Conservation (phyloP, 2,329 filamentous ascomycete species). For the Cladosporium velox region DNA sequence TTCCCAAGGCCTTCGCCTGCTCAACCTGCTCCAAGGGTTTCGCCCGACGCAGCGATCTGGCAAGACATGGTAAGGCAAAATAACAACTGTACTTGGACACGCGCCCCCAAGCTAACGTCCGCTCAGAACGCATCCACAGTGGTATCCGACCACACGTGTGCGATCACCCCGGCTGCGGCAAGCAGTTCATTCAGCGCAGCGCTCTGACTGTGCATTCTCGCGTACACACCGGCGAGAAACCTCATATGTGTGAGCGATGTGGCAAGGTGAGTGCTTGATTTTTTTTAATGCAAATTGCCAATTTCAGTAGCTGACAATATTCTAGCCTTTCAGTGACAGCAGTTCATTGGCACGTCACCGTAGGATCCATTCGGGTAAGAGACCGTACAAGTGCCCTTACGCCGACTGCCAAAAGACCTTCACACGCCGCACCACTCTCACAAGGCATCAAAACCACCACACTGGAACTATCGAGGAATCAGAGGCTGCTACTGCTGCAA, state of each 20-base stretch:
- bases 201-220: conserved; percentile 93
- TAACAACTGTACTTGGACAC: background rate
- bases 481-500: conserved; percentile 82
- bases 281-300: background rate
- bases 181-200: conserved; percentile 95
- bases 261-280: conserved; percentile 70
- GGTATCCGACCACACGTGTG: conserved; percentile 90
- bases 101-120: conserved; percentile 33
- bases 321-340: conserved; percentile 90
- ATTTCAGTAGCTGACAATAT: background rate
- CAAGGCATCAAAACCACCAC: conserved; percentile 93
- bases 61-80: conserved; percentile 78
- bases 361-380: conserved; percentile 90
- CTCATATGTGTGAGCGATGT: conserved; percentile 95
- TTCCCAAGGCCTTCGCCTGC: conserved; percentile 81
- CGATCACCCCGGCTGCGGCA: conserved; percentile 84
- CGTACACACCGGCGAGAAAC: conserved; percentile 97
- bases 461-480: conserved; percentile 94
- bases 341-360: conserved; percentile 91
- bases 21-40: conserved; percentile 89
- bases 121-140: conserved; percentile 87
- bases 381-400: conserved; percentile 96
- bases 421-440: conserved; percentile 90
- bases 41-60: conserved; percentile 88
- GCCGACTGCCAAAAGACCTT: conserved; percentile 99